phyloP scores from a whole-genome alignment of 192 early-diverging fungal genomes.

The Globomyces pollinis-pini region DNA sequence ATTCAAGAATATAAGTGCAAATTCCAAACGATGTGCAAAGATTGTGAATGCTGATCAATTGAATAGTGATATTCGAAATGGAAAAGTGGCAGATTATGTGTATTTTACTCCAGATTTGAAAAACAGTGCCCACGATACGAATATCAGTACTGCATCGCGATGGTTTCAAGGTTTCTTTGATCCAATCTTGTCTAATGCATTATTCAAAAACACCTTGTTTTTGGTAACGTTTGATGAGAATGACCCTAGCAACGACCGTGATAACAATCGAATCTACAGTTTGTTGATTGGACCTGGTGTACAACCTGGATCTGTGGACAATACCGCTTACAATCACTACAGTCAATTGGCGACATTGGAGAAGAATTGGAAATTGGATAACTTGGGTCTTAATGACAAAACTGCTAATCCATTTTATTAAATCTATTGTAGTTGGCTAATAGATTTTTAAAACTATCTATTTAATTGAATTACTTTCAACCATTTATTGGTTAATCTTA shows the following conservation, averaged over 20 bases:
- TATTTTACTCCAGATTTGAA: slow-evolving; percentile 50
- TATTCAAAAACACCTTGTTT: slow-evolving; percentile 35
- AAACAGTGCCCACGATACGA: slow-evolving; percentile 43
- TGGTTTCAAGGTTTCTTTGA: slow-evolving; percentile 47
- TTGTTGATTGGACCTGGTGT: slow-evolving; percentile 34
- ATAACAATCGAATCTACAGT: slow-evolving; percentile 10
- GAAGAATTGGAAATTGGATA: slow-evolving; percentile 56
- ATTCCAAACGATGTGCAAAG: slow-evolving; percentile 40
- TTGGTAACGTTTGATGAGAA: slow-evolving; percentile 34
- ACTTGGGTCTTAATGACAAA: slow-evolving; percentile 49
- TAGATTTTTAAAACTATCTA: too few relatives aligned
- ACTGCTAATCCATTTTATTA: slow-evolving; percentile 18
- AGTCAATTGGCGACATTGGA: slow-evolving; percentile 55
- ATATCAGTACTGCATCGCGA: slow-evolving; percentile 31
- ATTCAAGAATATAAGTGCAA: slow-evolving; percentile 29
- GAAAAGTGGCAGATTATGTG: slow-evolving; percentile 35
- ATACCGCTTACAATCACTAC: slow-evolving; percentile 58
- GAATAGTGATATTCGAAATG: slow-evolving; percentile 30
- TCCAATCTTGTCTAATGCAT: slow-evolving; percentile 33
- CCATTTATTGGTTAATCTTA: too few relatives aligned
- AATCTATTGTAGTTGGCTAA: not conserved
- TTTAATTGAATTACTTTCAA: too few relatives aligned
- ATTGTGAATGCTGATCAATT: slow-evolving; percentile 46
- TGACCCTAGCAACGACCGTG: not conserved
- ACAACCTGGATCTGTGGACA: slow-evolving; percentile 32